phyloP scores from a whole-genome alignment of 148 eudicot genomes.

The Silene uniflora region DNA sequence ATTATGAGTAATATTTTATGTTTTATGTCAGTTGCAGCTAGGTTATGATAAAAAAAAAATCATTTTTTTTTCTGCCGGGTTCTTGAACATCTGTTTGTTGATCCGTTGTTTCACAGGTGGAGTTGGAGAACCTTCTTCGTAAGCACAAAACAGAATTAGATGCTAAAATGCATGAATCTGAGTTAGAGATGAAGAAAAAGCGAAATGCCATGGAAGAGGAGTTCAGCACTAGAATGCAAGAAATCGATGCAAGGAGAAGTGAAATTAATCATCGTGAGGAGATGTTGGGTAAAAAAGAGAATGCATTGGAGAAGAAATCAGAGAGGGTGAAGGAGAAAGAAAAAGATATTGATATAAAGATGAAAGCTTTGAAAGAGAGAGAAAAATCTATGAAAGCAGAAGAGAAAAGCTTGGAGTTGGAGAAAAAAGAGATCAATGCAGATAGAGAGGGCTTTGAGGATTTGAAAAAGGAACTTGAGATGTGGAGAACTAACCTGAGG shows the following conservation, averaged over 20 bases:
- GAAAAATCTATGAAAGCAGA: slow-evolving; percentile 53
- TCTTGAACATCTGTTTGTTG: slow-evolving; percentile 19
- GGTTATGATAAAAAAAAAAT: too few relatives aligned
- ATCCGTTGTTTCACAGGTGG: slow-evolving; percentile 44
- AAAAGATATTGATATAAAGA: slow-evolving; percentile 52
- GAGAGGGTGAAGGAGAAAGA: slow-evolving; percentile 80
- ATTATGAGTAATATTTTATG: background rate
- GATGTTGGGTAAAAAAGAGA: slow-evolving; percentile 58
- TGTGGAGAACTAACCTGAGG: slow-evolving; percentile 37
- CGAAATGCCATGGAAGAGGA: slow-evolving; percentile 58
- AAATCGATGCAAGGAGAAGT: slow-evolving; percentile 41
- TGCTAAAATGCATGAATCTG: slow-evolving; percentile 51
- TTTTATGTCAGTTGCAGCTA: background rate
- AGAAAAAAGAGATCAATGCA: slow-evolving; percentile 40
- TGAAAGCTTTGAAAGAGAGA: slow-evolving; percentile 53
- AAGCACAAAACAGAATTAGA: slow-evolving; percentile 54
- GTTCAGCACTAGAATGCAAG: slow-evolving; percentile 37
- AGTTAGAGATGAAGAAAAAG: slow-evolving; percentile 57
- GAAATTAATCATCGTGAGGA: slow-evolving; percentile 61
- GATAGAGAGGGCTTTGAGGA: slow-evolving; percentile 46
- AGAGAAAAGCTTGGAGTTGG: slow-evolving; percentile 47
- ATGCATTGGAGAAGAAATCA: slow-evolving; percentile 57
- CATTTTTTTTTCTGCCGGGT: background rate
- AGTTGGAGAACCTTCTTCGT: slow-evolving; percentile 59
- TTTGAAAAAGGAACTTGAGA: slow-evolving; percentile 55